These are phyloP conservation scores for Salix viminalis DNA, from an alignment of 345 rosid genomes.

Conservation along the genomic window DNA sequence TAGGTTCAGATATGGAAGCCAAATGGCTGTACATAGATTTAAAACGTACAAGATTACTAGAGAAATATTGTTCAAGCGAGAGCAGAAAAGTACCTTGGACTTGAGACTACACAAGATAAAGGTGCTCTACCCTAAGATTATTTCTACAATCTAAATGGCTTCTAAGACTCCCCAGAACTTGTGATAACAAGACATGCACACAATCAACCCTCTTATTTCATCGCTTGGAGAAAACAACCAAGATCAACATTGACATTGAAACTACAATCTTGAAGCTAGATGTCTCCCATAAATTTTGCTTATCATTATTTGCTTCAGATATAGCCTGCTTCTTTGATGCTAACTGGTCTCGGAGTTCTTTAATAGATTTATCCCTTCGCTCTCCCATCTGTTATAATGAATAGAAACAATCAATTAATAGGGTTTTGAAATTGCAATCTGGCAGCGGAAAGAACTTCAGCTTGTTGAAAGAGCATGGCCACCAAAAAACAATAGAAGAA, in stretches of 20 bases:
- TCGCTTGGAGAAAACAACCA: conserved; percentile 74
- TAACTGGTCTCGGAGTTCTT: conserved; percentile 65
- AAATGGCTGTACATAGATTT: background rate
- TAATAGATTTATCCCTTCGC: conserved; percentile 66
- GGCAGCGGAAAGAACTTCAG: background rate
- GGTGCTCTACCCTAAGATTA: background rate
- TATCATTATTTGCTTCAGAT: conserved; percentile 27
- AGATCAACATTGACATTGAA: conserved; percentile 81
- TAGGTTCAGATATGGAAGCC: background rate
- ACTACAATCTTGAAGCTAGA: conserved; percentile 75
- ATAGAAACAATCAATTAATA: background rate
- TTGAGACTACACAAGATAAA: background rate
- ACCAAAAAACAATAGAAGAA: background rate
- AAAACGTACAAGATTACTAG: background rate
- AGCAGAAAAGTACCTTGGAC: conserved; percentile 9
- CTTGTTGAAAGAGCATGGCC: background rate
- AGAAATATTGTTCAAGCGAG: background rate
- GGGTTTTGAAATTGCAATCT: background rate
- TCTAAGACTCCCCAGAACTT: conserved; percentile 17
- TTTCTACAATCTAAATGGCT: conserved; percentile 28
- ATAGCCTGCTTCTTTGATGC: conserved; percentile 40
- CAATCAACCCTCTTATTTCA: conserved; percentile 13
- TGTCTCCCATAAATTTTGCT: conserved; percentile 76
- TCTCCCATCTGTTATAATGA: conserved; percentile 61
- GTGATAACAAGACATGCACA: conserved; percentile 8